Conservation (phyloP, 306 rosid genomes). For the Glycine tomentella region DNA sequence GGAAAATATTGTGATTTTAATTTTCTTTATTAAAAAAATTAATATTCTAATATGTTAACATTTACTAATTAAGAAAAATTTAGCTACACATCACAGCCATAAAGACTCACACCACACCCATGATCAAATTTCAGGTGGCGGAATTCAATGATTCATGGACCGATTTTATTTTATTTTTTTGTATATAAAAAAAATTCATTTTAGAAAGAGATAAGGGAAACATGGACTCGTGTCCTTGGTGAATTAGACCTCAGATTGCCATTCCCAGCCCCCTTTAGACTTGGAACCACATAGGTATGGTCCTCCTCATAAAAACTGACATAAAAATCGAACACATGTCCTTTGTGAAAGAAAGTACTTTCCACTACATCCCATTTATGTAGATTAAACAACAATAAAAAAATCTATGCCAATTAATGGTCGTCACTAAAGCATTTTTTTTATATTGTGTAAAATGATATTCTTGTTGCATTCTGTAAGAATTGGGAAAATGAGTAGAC, state of each 20-base stretch:
- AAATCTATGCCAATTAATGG: neutral
- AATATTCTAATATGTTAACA: no score
- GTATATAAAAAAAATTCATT: neutral
- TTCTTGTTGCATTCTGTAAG: no score
- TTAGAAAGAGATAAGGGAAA: constrained; percentile 21
- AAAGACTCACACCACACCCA: constrained; percentile 24
- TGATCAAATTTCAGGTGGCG: constrained; percentile 40
- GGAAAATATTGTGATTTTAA: no score
- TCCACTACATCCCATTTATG: neutral
- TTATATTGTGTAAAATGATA: no score
- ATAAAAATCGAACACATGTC: constrained; percentile 15
- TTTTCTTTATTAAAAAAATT: no score
- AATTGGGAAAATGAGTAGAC: neutral
- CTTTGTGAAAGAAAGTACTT: neutral
- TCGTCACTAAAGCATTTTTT: neutral
- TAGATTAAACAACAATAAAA: neutral
- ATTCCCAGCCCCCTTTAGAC: neutral
- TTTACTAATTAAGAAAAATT: no score
- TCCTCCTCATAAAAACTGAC: constrained; percentile 4
- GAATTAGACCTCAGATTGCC: neutral
- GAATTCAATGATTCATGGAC: constrained; percentile 34
- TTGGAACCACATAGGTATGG: constrained; percentile 16
- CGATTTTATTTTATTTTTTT: no score
- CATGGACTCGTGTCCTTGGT: neutral
- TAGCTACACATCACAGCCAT: constrained; percentile 26